Evolutionary conservation across 1,284 basidiomycete species (phyloP), one percentile per base, ranked within the genome.

Genomic region (Meira nashicola): DNA sequence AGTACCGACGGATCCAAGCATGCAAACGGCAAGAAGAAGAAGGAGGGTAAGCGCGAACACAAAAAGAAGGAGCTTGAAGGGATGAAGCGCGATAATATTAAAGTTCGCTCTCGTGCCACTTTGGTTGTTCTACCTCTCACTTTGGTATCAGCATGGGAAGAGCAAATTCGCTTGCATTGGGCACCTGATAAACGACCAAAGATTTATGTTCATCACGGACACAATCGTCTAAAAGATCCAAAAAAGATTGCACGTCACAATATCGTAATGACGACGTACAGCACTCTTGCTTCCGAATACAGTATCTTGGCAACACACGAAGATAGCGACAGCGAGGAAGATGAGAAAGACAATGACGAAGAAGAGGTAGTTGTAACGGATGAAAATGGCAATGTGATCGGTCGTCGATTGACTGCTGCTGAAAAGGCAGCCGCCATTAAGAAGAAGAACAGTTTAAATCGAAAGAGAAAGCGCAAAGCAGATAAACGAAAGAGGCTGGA

Each of bases 121-220:
- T 81, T 99, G n/a, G 90, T 99, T 67, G 85, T 99, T 25, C 97
- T 95, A 70, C 95, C 95, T 8, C 83, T 99, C 56, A 94, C 92
- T 21, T 96, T 95, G 1, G 90, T 99, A 1, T 87, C 90, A 49
- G 98, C 97, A 75, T 99, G 95, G 95, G 94, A 98, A 80, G 91
- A 95, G 65, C 95, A 99, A 79, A 89, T 98, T 77, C 85, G 87
- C 61, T 93, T 97, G 76, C 95, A 99, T 79, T 79, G 76, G 75
- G 33, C 40, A 1, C 39, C 57, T 8, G 44, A 54, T 15, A 57
- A 63, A 14, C 65, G 52, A 25, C 76, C 76, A 0, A 59, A 86
- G 25, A 87, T 98, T 38, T 98, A 97, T 80, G 86, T 98, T 63
- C 98, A 98, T 77, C 95, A 99, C 74, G 95, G 95, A 12, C 89